Evolutionary conservation across 768 basidiomycete genomes (phyloP).

Genomic region (Naganishia randhawae): DNA sequence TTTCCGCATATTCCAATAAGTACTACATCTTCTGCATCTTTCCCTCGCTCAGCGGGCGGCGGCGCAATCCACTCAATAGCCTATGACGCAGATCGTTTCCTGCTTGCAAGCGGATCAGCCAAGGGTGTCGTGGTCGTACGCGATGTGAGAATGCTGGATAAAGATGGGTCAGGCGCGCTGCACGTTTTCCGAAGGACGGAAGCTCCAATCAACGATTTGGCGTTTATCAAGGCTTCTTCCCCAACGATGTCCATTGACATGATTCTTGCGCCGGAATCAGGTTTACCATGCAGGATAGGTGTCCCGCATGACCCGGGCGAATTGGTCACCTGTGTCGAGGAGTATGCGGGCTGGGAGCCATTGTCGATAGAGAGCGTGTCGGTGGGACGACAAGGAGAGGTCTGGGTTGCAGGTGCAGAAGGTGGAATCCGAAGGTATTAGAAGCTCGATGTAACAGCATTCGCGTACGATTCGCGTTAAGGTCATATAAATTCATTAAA

Average conservation of each 20-base stretch:
- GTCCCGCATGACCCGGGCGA: constrained; percentile 24
- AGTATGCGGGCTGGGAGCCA: constrained; percentile 49
- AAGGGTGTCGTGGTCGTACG: constrained; percentile 60
- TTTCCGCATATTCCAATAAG: constrained; percentile 37
- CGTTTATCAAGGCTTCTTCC: constrained; percentile 25
- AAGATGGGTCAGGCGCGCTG: constrained; percentile 1
- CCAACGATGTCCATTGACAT: constrained; percentile 30
- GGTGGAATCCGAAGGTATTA: constrained; percentile 45
- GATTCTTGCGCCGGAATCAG: constrained; percentile 42
- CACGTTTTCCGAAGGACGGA: constrained; percentile 41
- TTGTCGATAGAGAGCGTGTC: constrained; percentile 39
- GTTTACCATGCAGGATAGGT: constrained; percentile 38
- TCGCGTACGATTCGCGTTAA: background rate
- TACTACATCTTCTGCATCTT: constrained; percentile 33
- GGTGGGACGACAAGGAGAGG: constrained; percentile 29
- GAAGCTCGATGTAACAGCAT: background rate
- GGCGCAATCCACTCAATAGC: constrained; percentile 51
- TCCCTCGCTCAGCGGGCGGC: constrained; percentile 51
- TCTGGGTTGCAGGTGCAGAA: constrained; percentile 49
- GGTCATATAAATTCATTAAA: constrained; percentile 15
- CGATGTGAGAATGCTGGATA: constrained; percentile 56
- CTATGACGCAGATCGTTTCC: constrained; percentile 52
- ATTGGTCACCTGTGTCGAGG: constrained; percentile 35
- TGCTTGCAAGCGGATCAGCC: constrained; percentile 62
- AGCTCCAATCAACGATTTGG: constrained; percentile 35